A percentile compares a stretch with the other conserved stretches of the same genome.
Evolutionary conservation across 108 stramenopile species (phyloP).

Genomic region (Bacterosira constricta): DNA sequence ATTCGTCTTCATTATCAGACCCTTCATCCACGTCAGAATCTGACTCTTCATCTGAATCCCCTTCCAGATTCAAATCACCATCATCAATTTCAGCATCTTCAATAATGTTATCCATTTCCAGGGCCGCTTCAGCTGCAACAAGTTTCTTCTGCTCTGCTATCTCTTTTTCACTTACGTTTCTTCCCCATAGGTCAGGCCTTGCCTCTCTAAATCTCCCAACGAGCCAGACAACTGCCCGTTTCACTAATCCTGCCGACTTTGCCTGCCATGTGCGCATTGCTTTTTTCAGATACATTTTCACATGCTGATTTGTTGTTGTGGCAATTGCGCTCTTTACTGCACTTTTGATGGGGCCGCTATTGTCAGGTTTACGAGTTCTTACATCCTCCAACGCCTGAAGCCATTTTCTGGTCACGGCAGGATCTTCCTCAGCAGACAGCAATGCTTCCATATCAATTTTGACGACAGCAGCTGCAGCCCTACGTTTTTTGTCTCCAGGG

Average conservation of each 20-base stretch:
- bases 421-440: slow-evolving; percentile 74
- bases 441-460: slow-evolving; percentile 83
- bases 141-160: slow-evolving; percentile 58
- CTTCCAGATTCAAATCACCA: slow-evolving; percentile 66
- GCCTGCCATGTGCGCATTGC: slow-evolving; percentile 65
- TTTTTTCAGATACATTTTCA: slow-evolving; percentile 75
- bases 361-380: slow-evolving; percentile 51
- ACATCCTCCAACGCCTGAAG: slow-evolving; percentile 68
- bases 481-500: slow-evolving; percentile 52
- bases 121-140: slow-evolving; percentile 70
- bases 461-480: slow-evolving; percentile 57
- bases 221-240: slow-evolving; percentile 80
- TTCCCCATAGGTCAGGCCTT: slow-evolving; percentile 69
- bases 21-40: slow-evolving; percentile 66
- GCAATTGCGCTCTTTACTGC: slow-evolving; percentile 63
- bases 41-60: slow-evolving; percentile 65
- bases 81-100: slow-evolving; percentile 60
- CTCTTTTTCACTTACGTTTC: slow-evolving; percentile 42
- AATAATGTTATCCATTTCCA: slow-evolving; percentile 70
- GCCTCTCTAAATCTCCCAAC: slow-evolving; percentile 74
- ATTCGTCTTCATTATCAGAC: slow-evolving; percentile 50
- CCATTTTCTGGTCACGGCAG: slow-evolving; percentile 79
- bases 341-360: slow-evolving; percentile 54
- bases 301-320: slow-evolving; percentile 67
- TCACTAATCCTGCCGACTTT: slow-evolving; percentile 67